Evolutionary conservation across 2,329 filamentous ascomycete genomes (phyloP).

Genomic region (Neonectria sp.): DNA sequence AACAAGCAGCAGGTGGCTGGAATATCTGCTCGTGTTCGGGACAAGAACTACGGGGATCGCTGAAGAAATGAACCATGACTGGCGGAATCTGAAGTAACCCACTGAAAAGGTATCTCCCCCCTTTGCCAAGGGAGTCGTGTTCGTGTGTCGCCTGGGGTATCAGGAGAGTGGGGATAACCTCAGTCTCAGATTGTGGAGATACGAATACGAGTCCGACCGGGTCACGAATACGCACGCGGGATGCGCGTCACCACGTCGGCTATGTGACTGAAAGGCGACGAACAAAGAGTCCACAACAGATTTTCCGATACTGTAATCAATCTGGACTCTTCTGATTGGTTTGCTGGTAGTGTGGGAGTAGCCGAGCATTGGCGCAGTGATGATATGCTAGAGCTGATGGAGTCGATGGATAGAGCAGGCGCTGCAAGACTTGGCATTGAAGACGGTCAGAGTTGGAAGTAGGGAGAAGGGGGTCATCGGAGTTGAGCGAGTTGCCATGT

Average conservation of each 20-base stretch:
- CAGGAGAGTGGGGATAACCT: background rate
- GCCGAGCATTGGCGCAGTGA: background rate
- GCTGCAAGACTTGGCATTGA: background rate
- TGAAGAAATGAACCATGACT: background rate
- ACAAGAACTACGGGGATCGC: background rate
- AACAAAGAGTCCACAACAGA: background rate
- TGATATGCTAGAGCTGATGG: background rate
- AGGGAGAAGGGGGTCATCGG: background rate
- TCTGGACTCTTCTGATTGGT: background rate
- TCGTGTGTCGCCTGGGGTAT: background rate
- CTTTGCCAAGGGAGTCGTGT: background rate
- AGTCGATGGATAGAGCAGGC: background rate
- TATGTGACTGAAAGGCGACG: background rate
- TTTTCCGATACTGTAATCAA: background rate
- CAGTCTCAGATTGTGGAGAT: background rate
- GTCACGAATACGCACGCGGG: background rate
- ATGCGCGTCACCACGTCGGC: background rate
- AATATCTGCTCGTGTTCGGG: background rate
- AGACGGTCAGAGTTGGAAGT: background rate
- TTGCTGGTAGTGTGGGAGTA: background rate
- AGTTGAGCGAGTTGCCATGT: background rate
- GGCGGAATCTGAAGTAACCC: background rate
- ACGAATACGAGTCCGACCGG: constrained; percentile 1
- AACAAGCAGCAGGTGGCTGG: background rate
- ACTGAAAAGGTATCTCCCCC: background rate